A percentile compares a stretch with the other conserved stretches of the same genome.
Conservation (phyloP, 345 rosid genomes). For the Acer negundo region DNA sequence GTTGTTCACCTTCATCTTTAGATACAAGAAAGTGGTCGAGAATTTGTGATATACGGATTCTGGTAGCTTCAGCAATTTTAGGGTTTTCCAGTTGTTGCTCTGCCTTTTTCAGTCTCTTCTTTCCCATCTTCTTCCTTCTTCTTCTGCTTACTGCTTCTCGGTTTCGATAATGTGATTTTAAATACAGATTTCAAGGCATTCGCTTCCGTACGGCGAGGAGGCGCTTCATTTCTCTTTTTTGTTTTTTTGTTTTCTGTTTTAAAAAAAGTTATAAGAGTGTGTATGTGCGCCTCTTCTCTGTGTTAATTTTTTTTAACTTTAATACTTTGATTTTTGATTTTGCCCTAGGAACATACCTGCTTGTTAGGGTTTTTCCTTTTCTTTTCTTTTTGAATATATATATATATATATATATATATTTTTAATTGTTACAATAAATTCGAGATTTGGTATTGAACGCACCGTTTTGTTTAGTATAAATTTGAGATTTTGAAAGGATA, state of each 20-base stretch:
- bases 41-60: constrained; percentile 50
- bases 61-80: constrained; percentile 52
- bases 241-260: background rate
- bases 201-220: background rate
- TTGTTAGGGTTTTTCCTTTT: no score
- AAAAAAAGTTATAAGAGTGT: no score
- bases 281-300: no score
- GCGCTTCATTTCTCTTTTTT: background rate
- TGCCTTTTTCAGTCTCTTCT: constrained; percentile 30
- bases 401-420: no score
- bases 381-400: no score
- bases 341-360: no score
- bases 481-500: no score
- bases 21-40: constrained; percentile 56
- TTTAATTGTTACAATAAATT: no score
- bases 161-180: background rate
- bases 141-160: background rate
- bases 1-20: constrained; percentile 45
- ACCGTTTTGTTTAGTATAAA: no score
- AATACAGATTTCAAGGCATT: background rate
- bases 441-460: no score
- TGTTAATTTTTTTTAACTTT: no score
- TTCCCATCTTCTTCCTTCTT: constrained; percentile 4
- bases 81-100: constrained; percentile 29
- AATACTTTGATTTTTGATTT: no score